Evolutionary conservation across 2,329 filamentous ascomycete species (phyloP), one percentile per base, ranked within the genome.

Genomic region (Diaporthe citri): DNA sequence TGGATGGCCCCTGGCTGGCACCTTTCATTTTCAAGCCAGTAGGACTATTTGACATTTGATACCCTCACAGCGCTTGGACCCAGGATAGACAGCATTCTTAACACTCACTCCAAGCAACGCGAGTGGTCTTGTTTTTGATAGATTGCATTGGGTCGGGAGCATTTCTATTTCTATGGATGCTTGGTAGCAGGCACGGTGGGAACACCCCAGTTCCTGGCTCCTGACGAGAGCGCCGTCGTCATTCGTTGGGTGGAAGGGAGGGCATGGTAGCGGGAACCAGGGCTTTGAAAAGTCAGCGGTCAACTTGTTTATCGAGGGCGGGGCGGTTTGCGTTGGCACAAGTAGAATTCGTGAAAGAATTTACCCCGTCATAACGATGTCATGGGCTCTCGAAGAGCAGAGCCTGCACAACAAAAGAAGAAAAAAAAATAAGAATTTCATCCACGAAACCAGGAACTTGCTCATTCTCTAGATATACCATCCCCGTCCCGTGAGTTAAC

Each of bases 61-160:
- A 75, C 73, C 73, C 73, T 69, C 59, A 75, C n/a, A 71, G 59
- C 34, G 69, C 73, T 75, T 67, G 71, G 57, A 60, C 57, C 52
- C 57, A 66, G 52, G 67, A 66, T 72, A 75, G 69, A 75, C 60
- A 39, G 70, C 70, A 69, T 69, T 69, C 46, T 69, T 55, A 7
- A 69, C 48, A 39, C 64, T 55, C 64, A 69, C 64, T 69, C 64
- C 64, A 69, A 69, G 64, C 46, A 69, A 55, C 48, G 31, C 64
- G 64, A 69, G 46, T 69, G 64, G 64, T 69, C 46, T 52, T 52
- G 22, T 67, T 67, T 62, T 64, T 69, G 31, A 55, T 41, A 69
- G 48, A 55, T 55, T 69, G 34, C 64, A 41, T 69, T 39, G 64
- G 64, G 48, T 69, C 4, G 12, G 64, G 31, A 55, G 64, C 34